Base-by-base conservation (phyloP, 1,139 yeast species). In the Magnusiomyces fungicola region DNA sequence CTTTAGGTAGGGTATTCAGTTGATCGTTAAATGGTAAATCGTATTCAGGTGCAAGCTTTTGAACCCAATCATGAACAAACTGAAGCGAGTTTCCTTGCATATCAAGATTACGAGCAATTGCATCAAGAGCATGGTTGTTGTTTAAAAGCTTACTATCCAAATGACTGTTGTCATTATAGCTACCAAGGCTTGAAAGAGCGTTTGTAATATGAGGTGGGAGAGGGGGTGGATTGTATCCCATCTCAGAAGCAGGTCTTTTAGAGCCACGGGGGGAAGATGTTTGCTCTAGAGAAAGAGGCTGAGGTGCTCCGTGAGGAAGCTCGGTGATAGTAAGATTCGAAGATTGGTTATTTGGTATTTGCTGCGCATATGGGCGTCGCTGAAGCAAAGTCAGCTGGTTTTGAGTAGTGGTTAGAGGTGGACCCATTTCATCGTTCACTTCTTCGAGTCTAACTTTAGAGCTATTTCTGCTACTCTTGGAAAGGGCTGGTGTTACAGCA, bases 51-150 rank as follows among this genome's bases (percentile, higher is more conserved):
- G 53, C 54, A 41, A 58, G 53, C 38, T 53, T 51, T 34, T 56
- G 54, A n/a, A 67, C 58, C 67, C 68, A 62, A 37, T 68, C 68
- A 49, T 66, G 67, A 5, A 68, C 66, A 37, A 57, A 61, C 50
- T 65, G 65, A 23, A 68, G 54, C 3, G 67, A 59, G 32, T 51
- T 52, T 23, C 64, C 69, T 43, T 67, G 68, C 24, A 56, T 45
- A 12, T 61, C 64, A 25, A 68, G 24, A 27, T 40, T 48, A 14
- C 44, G 46, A 9, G 49, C 42, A 27, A 51, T 48, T 22, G 45
- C 37, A n/a, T 51, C 51, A 7, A 51, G 30, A 14, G 42, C 50
- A 10, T 47, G 40, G n/a, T 47, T 39, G 27, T 43, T 52, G 18
- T 61, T 61, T 14, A 54, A 51, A 16, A 61, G 52, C 22, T 66